Evolutionary conservation across 306 rosid species (phyloP).

Genomic region (Calophaca sinica): DNA sequence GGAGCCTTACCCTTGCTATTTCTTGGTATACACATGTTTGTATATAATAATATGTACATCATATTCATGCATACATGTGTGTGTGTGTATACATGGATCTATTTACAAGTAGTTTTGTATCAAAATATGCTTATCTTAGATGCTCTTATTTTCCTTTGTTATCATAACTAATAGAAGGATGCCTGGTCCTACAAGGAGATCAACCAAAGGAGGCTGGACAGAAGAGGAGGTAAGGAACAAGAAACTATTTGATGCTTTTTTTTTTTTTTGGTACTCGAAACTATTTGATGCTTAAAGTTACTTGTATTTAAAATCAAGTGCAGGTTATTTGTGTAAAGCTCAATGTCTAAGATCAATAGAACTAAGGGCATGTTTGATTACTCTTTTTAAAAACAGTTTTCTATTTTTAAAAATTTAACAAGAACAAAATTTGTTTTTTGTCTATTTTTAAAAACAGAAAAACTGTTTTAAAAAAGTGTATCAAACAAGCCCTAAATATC

Average conservation of each 20-base stretch:
- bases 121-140: neutral
- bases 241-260: neutral
- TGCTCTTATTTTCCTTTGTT: neutral
- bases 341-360: too few relatives aligned
- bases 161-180: conserved; percentile 41
- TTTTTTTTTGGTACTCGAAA: too few relatives aligned
- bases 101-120: neutral
- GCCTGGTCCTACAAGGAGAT: conserved; percentile 55
- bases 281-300: neutral
- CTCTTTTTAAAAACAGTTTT: too few relatives aligned
- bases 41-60: neutral
- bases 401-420: too few relatives aligned
- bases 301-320: neutral
- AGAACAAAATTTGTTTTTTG: too few relatives aligned
- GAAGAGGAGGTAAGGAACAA: conserved; percentile 49
- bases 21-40: neutral
- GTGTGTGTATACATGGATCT: too few relatives aligned
- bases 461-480: too few relatives aligned
- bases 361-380: too few relatives aligned
- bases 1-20: neutral
- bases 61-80: too few relatives aligned
- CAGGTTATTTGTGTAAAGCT: too few relatives aligned
- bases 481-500: too few relatives aligned
- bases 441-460: too few relatives aligned
- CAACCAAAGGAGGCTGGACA: conserved; percentile 61